Conservation (phyloP, 495 filamentous ascomycete genomes). For the Parathielavia hyrcaniae region DNA sequence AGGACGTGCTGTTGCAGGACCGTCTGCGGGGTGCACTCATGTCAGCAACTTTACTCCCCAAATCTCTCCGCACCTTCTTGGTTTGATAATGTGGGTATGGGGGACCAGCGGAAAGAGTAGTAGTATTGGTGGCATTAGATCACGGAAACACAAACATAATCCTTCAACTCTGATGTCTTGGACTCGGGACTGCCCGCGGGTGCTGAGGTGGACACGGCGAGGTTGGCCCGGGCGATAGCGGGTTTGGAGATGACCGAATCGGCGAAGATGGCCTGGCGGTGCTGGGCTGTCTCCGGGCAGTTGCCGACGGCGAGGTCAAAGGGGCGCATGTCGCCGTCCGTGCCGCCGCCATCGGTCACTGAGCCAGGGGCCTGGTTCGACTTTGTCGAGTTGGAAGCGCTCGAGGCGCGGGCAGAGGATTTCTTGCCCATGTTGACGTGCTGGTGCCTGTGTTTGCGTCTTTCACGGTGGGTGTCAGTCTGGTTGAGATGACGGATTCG, state of each 20-base stretch:
- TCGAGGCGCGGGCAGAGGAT: neutral
- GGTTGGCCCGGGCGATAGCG: slow-evolving; percentile 33
- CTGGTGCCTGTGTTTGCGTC: too few relatives aligned
- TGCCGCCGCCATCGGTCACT: too few relatives aligned
- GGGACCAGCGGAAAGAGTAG: too few relatives aligned
- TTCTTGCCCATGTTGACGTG: too few relatives aligned
- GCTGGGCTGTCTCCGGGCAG: slow-evolving; percentile 9
- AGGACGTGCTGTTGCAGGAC: slow-evolving; percentile 50
- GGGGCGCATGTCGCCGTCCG: neutral
- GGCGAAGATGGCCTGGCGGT: slow-evolving; percentile 14
- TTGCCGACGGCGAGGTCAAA: slow-evolving; percentile 12
- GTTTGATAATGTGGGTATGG: too few relatives aligned
- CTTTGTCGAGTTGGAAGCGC: neutral
- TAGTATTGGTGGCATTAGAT: neutral
- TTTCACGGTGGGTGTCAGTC: neutral
- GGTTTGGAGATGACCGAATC: slow-evolving; percentile 18
- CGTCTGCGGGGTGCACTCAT: slow-evolving; percentile 14
- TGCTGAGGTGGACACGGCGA: slow-evolving; percentile 29
- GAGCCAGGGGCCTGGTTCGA: too few relatives aligned
- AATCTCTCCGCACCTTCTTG: neutral
- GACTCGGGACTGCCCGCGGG: slow-evolving; percentile 31
- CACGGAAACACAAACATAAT: slow-evolving; percentile 11
- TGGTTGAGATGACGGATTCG: too few relatives aligned
- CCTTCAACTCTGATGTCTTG: neutral
- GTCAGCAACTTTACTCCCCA: neutral